Evolutionary conservation across 805 yeast genomes (phyloP), one percentile per base, ranked within the genome.

Genomic region (Zygosaccharomyces bailii): DNA sequence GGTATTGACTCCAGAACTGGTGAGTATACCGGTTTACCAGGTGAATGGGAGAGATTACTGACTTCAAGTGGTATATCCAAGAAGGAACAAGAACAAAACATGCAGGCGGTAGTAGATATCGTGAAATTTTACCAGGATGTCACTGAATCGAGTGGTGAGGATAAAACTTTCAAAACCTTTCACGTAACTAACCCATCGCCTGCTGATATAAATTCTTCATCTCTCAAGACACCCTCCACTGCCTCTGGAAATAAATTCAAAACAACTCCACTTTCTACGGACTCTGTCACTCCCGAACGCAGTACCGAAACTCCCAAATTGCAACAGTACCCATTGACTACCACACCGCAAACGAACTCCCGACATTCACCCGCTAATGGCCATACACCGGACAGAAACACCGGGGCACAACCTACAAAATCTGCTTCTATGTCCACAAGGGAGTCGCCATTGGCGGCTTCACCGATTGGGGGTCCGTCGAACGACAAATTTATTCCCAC

Each of bases 31-130:
- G 98, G 97, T 2, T 70, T 93, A 34, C 99, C 99, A 0, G 82
- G 79, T 21, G 95, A 88, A 57, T 93, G 99, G 99, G 88, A 88
- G 50, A 76, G 79, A 50, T 71, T 90, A 27, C 72, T 93, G 42
- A 75, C 83, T 9, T 86, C 93, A 1, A 84, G 89, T 56, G 96
- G 96, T 42, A 89, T 93, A 47, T 80, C 96, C 4, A 80, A 78
- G 51, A 84, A 79, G 51, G 99, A 93, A 57, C 96, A 88, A 67
- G 82, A 83, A 60, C 86, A 84, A 49, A 87, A 93, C 65, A 96
- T 97, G 1, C 90, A 87, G 63, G 96, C 96, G 1, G 96, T 93
- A 4, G 84, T 84, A 74, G 95, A 88, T 57, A 89, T 86, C 48
- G 88, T 88, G 20, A 88, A 86, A 34, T 88, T 88, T 60, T 88